phyloP scores from a whole-genome alignment of 192 early-diverging fungal genomes.

The Entophlyctis luteolus region DNA sequence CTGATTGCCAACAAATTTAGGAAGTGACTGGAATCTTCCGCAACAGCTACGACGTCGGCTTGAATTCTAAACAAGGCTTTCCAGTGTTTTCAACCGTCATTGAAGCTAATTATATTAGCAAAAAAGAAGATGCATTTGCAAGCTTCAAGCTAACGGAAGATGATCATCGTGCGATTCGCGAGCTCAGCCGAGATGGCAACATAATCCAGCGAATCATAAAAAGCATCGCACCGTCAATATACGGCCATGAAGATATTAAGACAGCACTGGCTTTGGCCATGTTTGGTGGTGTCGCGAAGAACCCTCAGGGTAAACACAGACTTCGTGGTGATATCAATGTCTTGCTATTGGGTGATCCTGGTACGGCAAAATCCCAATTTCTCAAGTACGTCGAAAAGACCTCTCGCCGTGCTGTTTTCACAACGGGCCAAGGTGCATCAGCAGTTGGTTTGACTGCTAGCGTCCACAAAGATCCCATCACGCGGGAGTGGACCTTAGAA shows the following conservation, averaged over 20 bases:
- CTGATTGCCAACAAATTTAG: constrained; percentile 30
- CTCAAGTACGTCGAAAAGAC: constrained; percentile 77
- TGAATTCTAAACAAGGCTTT: constrained; percentile 90
- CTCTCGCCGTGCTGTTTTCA: constrained; percentile 75
- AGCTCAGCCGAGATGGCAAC: constrained; percentile 69
- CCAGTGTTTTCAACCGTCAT: constrained; percentile 94
- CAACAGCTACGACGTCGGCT: constrained; percentile 86
- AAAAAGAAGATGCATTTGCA: constrained; percentile 85
- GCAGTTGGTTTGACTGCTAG: constrained; percentile 69
- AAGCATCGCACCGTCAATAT: constrained; percentile 97
- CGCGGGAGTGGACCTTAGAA: constrained; percentile 74
- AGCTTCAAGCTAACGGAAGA: constrained; percentile 86
- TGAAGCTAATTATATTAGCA: constrained; percentile 91
- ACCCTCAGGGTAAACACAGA: constrained; percentile 89
- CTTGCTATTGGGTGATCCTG: constrained; percentile 83
- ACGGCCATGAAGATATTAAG: constrained; percentile 96
- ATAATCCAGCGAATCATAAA: constrained; percentile 85
- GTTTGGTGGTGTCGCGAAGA: constrained; percentile 95
- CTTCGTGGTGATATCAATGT: constrained; percentile 98
- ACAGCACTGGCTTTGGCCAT: constrained; percentile 86
- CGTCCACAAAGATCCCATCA: constrained; percentile 66
- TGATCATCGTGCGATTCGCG: constrained; percentile 73
- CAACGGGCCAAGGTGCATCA: constrained; percentile 68
- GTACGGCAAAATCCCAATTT: constrained; percentile 83
- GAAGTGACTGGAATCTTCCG: constrained; percentile 93